Percentiles rank a stretch among this genome's conserved stretches.
Evolutionary conservation across 169 alveolate genomes (phyloP).

Genomic region (Cryptosporidium ryanae): DNA sequence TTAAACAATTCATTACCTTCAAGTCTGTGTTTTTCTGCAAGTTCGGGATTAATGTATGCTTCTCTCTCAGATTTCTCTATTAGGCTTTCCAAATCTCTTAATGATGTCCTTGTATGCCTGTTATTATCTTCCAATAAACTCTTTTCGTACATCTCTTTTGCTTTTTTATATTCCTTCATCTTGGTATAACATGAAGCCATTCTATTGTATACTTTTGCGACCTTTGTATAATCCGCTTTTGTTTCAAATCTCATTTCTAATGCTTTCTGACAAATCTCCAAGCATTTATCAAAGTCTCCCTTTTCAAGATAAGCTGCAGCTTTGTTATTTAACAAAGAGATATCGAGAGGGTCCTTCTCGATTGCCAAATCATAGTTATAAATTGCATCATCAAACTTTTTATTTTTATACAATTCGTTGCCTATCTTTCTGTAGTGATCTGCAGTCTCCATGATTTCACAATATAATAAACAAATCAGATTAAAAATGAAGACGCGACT

Average conservation of each 20-base stretch:
- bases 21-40: slow-evolving; percentile 90
- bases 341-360: slow-evolving; percentile 88
- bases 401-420: slow-evolving; percentile 85
- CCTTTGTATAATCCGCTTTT: slow-evolving; percentile 88
- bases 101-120: slow-evolving; percentile 90
- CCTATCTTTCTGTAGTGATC: slow-evolving; percentile 83
- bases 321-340: slow-evolving; percentile 88
- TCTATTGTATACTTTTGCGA: slow-evolving; percentile 86
- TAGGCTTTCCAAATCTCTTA: slow-evolving; percentile 91
- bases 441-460: slow-evolving; percentile 83
- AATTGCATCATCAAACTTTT: slow-evolving; percentile 94
- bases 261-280: slow-evolving; percentile 93
- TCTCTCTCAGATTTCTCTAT: slow-evolving; percentile 91
- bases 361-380: slow-evolving; percentile 93
- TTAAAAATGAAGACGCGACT: too few relatives aligned
- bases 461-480: background rate
- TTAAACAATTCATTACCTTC: slow-evolving; percentile 92
- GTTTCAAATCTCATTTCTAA: slow-evolving; percentile 91
- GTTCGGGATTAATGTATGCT: slow-evolving; percentile 94
- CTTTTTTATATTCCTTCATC: slow-evolving; percentile 88
- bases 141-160: slow-evolving; percentile 91
- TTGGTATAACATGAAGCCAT: slow-evolving; percentile 88
- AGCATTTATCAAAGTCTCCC: slow-evolving; percentile 92
- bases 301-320: slow-evolving; percentile 96
- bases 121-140: slow-evolving; percentile 94